Base-by-base conservation (phyloP, 306 rosid genomes). In the Rosa lucieae region DNA sequence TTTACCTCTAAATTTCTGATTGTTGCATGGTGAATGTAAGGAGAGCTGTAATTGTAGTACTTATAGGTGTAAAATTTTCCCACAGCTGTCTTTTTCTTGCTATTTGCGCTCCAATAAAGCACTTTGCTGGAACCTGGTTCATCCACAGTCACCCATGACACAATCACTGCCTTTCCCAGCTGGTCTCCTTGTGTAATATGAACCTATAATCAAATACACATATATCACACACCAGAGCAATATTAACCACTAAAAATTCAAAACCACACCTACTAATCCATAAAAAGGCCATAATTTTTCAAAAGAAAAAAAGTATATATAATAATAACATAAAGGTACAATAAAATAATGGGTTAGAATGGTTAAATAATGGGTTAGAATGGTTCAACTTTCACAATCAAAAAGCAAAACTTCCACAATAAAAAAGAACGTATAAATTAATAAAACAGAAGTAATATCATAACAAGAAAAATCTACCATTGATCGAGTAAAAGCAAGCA, bases 181-280 rank as follows among this genome's bases (percentile, higher is more conserved):
- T 79, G 82, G 84, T 89, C 96, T 81, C 93, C 96, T 87, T 89
- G 96, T 75, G 90, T 91, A 74, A 89, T 91, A 83, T 91, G 93
- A 5, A 91, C 96, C 96, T 90, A 53, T 69, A 77, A 70, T 68
- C 56, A 82, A 75, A 9, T 75, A 4, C 29, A 76, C 73, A 82
- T 44, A 61, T 40, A 43, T 62, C 63, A 35, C 40, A n/a, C 42
- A 46, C 47, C 44, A 42, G 69, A 23, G 29, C 0, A 6, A 1
- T 46, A 67, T 9, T 29, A 26, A 80, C 62, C 8, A 5, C 17
- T 66, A 10, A 40, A 75, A 17, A 5, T 2, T 43, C 15, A 47
- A 32, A 75, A 46, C 8, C 46, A 61, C 70, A 59, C 12, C 42
- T 3, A 43, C 23, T 13, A 40, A 9, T 52, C 39, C 39, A 37